Conservation (phyloP, 2,329 filamentous ascomycete species). For the Zalaria obscura region DNA sequence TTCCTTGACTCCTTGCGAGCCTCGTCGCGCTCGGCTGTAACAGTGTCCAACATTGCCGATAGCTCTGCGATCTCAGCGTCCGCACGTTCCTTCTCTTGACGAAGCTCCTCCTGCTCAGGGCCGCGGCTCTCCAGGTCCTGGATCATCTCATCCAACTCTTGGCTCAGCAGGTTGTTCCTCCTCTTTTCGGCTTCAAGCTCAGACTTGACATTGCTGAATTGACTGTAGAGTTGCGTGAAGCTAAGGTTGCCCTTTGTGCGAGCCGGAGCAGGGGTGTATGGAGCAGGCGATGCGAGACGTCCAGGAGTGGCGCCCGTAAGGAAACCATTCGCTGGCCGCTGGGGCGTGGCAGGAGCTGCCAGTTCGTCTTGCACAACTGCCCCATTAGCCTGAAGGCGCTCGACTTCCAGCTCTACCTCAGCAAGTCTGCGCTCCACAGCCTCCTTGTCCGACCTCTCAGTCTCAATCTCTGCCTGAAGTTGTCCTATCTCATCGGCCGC, state of each 20-base stretch:
- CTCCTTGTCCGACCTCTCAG: slow-evolving; percentile 43
- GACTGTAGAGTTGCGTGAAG: slow-evolving; percentile 48
- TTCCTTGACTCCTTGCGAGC: slow-evolving; percentile 68
- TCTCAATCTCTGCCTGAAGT: slow-evolving; percentile 34
- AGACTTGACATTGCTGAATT: slow-evolving; percentile 51
- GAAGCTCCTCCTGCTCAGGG: slow-evolving; percentile 77
- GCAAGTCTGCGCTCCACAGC: slow-evolving; percentile 47
- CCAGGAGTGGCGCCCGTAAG: slow-evolving; percentile 5
- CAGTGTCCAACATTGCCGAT: slow-evolving; percentile 69
- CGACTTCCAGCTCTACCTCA: slow-evolving; percentile 50
- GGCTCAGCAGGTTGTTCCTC: slow-evolving; percentile 57
- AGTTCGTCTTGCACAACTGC: background rate
- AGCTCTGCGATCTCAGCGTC: slow-evolving; percentile 63
- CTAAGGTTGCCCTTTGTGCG: slow-evolving; percentile 40
- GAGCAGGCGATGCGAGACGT: slow-evolving; percentile 8
- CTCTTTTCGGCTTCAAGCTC: slow-evolving; percentile 62
- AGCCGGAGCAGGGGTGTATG: slow-evolving; percentile 36
- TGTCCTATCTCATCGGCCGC: slow-evolving; percentile 42
- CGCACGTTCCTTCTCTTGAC: slow-evolving; percentile 65
- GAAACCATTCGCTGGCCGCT: slow-evolving; percentile 35
- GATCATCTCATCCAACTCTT: slow-evolving; percentile 74
- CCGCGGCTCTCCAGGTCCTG: slow-evolving; percentile 71
- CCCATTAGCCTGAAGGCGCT: slow-evolving; percentile 35
- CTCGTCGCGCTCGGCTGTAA: slow-evolving; percentile 64
- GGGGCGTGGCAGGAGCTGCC: slow-evolving; percentile 42